These are phyloP conservation scores for Torulaspora delbrueckii DNA, from an alignment of 805 yeast species.

Conservation along the genomic window DNA sequence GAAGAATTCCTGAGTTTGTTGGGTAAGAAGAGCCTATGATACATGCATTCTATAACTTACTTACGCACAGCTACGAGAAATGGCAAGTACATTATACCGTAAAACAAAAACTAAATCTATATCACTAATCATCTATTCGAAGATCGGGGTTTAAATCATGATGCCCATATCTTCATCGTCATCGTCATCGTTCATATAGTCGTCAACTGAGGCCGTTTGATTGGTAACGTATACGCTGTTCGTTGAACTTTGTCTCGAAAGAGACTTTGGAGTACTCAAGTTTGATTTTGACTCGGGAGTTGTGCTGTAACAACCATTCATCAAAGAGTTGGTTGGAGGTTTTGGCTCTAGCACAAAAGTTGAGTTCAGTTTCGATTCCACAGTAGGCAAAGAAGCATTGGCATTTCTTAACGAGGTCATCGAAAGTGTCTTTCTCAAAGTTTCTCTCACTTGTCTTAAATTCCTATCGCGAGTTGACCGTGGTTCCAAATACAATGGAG, in stretches of 20 bases:
- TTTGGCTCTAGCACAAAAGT: slow-evolving; percentile 32
- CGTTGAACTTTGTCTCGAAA: slow-evolving; percentile 26
- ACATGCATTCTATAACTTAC: background rate
- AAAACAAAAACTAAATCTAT: background rate
- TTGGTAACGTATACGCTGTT: slow-evolving; percentile 7
- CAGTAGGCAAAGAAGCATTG: slow-evolving; percentile 7
- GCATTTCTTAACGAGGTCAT: slow-evolving; percentile 17
- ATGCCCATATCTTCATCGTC: slow-evolving; percentile 16
- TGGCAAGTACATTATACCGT: background rate
- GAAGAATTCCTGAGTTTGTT: slow-evolving; percentile 88
- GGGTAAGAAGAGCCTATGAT: slow-evolving; percentile 45
- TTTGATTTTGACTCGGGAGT: slow-evolving; percentile 32
- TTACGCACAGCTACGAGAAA: background rate
- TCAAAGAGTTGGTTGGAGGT: slow-evolving; percentile 29
- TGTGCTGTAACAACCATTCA: slow-evolving; percentile 33
- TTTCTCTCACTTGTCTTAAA: slow-evolving; percentile 20
- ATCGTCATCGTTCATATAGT: slow-evolving; percentile 2
- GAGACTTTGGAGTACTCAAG: slow-evolving; percentile 27
- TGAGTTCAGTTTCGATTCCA: slow-evolving; percentile 19
- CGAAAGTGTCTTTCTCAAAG: slow-evolving; percentile 25
- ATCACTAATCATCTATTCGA: background rate
- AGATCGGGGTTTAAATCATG: slow-evolving; percentile 3
- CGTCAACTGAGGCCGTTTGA: background rate
- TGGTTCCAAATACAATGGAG: slow-evolving; percentile 7
- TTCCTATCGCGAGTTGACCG: slow-evolving; percentile 14